Base-by-base conservation (phyloP, 2,329 filamentous ascomycete genomes). In the Neospermospora avenae region DNA sequence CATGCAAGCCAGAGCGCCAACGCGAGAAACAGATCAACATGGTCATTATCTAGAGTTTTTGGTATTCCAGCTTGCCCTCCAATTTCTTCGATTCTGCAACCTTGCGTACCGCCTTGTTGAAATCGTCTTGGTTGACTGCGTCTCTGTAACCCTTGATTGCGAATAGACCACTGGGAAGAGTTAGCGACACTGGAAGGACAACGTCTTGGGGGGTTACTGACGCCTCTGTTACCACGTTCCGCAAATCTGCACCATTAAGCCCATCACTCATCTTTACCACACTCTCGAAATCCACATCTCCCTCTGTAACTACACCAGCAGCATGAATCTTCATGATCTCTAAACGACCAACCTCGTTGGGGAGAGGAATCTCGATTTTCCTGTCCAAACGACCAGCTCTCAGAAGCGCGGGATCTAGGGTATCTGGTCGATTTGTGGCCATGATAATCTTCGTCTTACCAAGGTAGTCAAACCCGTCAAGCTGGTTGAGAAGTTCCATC, bases 401-500 rank as follows among this genome's bases (percentile, higher is more conserved):
- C 58, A 99, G 82, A 70, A 99, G 81, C 1, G 93, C 93, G 35
- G 93, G 93, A 73, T 99, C 93, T 52, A 99, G 85, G 0, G 93
- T 98, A 75, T 98, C 93, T 14, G 93, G 95, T 77, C 95, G 84
- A 81, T 99, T 99, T 61, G 95, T 98, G 39, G 93, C 95, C 96
- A 99, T 99, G 80, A 99, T 99, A 75, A 99, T 99, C 82, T 99
- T 99, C 58, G 95, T 99, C 83, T 99, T 97, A 69, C 96, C 95
- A 39, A 99, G 84, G 78, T 99, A 99, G 78, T 99, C 95, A 80
- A 99, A 99, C 68, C 96, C 95, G 74, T 99, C 95, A 57, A 99
- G 86, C 77, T 99, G 95, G 78, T 99, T 99, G 64, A 99, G 88
- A 58, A 99, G 83, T 77, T 99, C 95, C 95, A 99, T 99, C 62